Conservation (phyloP, 169 alveolate species). For the Plasmodium falciparum region DNA sequence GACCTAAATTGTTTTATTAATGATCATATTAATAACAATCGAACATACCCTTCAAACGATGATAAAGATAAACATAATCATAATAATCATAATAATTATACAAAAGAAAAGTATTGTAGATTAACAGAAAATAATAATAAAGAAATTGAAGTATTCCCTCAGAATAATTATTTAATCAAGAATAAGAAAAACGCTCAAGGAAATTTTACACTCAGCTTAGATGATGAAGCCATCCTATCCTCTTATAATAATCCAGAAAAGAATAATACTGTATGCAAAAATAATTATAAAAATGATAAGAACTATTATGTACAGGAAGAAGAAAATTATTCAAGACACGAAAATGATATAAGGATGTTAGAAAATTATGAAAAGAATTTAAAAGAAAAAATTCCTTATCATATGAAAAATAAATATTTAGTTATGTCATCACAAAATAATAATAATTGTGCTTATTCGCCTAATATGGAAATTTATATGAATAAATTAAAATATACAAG, state of each 20-base stretch:
- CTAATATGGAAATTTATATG: too few relatives aligned
- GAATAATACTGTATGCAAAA: not conserved
- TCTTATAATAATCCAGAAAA: not conserved
- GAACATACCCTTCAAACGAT: too few relatives aligned
- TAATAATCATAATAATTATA: not conserved
- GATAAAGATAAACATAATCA: not conserved
- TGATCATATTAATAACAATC: too few relatives aligned
- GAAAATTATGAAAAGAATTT: not conserved
- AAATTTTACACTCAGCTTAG: not conserved
- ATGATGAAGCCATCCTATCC: not conserved
- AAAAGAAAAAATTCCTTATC: not conserved
- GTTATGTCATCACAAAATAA: too few relatives aligned
- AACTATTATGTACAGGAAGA: slow-evolving; percentile 9
- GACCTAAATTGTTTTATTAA: too few relatives aligned
- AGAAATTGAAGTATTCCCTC: not conserved
- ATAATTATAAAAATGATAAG: not conserved
- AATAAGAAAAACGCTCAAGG: not conserved
- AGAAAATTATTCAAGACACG: not conserved
- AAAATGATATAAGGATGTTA: not conserved
- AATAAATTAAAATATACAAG: too few relatives aligned
- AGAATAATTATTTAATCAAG: not conserved
- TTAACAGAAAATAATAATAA: not conserved
- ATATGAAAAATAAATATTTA: too few relatives aligned
- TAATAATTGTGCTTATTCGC: too few relatives aligned
- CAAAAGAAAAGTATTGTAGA: not conserved